These are phyloP conservation scores for Thielaviopsis punctulata DNA, from an alignment of 2,329 filamentous ascomycete species.

Conservation along the genomic window DNA sequence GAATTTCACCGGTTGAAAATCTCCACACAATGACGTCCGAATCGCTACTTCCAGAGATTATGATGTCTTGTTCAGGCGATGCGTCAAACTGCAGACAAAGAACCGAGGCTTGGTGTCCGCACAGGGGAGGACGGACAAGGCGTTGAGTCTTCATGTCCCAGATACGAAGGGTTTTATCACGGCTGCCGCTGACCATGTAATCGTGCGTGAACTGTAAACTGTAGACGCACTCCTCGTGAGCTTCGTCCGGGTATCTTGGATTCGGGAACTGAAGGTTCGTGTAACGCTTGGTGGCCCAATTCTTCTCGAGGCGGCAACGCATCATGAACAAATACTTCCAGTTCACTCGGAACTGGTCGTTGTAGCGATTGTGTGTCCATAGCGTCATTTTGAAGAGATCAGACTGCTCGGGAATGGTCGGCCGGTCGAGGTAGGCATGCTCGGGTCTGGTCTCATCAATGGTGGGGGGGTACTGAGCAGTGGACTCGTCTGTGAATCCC, in stretches of 20 bases:
- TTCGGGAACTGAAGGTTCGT: slow-evolving; percentile 84
- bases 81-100: slow-evolving; percentile 92
- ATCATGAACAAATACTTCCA: slow-evolving; percentile 92
- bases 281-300: slow-evolving; percentile 74
- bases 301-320: slow-evolving; percentile 66
- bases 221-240: slow-evolving; percentile 86
- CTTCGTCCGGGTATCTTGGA: slow-evolving; percentile 60
- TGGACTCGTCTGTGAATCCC: background rate
- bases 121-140: slow-evolving; percentile 54
- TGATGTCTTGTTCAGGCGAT: slow-evolving; percentile 67
- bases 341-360: slow-evolving; percentile 48
- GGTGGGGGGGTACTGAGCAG: background rate
- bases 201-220: slow-evolving; percentile 76
- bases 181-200: slow-evolving; percentile 81
- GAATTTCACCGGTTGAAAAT: slow-evolving; percentile 73
- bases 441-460: slow-evolving; percentile 18
- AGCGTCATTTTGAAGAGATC: slow-evolving; percentile 1
- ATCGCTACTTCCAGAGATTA: slow-evolving; percentile 93
- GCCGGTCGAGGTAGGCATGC: slow-evolving; percentile 2
- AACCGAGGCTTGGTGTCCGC: slow-evolving; percentile 70
- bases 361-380: slow-evolving; percentile 3
- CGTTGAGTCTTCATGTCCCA: slow-evolving; percentile 78
- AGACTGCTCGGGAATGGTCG: slow-evolving; percentile 1
- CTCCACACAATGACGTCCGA: slow-evolving; percentile 79
- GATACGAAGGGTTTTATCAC: slow-evolving; percentile 72